Conservation (phyloP, 495 filamentous ascomycete genomes). For the Trichoderma gamsii region DNA sequence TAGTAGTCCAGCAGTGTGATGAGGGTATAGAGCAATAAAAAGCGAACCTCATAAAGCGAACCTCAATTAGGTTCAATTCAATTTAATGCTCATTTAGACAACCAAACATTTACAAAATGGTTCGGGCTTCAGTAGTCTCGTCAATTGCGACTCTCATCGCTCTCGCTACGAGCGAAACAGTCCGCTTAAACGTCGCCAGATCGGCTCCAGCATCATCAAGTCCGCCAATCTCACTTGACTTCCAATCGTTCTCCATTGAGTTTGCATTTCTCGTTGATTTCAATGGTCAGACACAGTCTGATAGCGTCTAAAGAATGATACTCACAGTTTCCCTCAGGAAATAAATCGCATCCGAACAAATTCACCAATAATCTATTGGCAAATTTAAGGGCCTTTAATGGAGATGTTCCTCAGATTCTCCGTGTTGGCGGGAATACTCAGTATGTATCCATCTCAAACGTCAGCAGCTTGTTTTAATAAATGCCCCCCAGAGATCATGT, state of each 20-base stretch:
- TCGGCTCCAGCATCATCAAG: not conserved
- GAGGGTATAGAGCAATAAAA: not conserved
- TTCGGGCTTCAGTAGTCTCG: not conserved
- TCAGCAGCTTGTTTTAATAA: not conserved
- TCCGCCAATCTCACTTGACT: not conserved
- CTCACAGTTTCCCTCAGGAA: not conserved
- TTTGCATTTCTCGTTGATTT: constrained; percentile 5
- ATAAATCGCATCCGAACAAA: not conserved
- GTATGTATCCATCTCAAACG: not conserved
- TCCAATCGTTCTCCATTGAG: constrained; percentile 3
- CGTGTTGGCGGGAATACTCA: constrained; percentile 3
- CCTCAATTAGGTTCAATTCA: not conserved
- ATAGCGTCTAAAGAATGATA: too few species aligned
- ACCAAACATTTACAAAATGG: not conserved
- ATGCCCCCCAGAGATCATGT: not conserved
- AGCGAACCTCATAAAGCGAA: not conserved
- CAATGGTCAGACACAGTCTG: not conserved
- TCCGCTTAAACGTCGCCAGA: not conserved
- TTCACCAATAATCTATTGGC: constrained; percentile 6
- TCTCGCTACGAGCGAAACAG: not conserved
- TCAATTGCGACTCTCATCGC: not conserved
- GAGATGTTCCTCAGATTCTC: constrained; percentile 3
- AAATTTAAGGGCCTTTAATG: constrained; percentile 7
- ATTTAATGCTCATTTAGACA: not conserved
- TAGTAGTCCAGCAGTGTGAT: not conserved